Evolutionary conservation across 1,284 basidiomycete species (phyloP).

Genomic region (Rhodotorula sp.): DNA sequence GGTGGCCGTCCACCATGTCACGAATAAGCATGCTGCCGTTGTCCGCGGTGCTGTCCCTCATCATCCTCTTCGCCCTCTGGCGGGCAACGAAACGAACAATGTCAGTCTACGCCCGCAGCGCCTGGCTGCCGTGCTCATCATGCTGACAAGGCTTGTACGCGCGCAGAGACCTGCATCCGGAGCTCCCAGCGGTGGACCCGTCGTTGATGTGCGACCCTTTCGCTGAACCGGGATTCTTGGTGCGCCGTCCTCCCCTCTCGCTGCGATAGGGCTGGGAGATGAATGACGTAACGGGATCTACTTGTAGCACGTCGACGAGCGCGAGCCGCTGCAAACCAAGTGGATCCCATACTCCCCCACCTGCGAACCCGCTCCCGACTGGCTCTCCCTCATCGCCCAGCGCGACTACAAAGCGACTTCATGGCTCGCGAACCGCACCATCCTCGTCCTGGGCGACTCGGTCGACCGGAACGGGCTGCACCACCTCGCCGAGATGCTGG

Average conservation of each 20-base stretch:
- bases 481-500: conserved; percentile 39
- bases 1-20: not conserved
- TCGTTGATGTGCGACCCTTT: conserved; percentile 38
- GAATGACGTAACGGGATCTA: not conserved
- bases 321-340: conserved; percentile 23
- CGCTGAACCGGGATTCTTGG: conserved; percentile 40
- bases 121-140: too few species aligned
- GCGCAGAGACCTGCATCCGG: not conserved
- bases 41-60: not conserved
- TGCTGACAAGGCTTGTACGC: not conserved
- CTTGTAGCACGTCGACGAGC: conserved; percentile 27
- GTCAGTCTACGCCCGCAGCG: not conserved
- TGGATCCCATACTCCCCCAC: conserved; percentile 40
- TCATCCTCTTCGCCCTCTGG: conserved; percentile 9
- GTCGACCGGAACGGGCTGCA: conserved; percentile 44
- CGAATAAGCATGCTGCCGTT: not conserved
- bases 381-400: conserved; percentile 26
- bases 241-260: not conserved
- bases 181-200: not conserved
- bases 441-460: conserved; percentile 44
- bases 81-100: not conserved
- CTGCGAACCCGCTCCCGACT: conserved; percentile 42
- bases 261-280: not conserved
- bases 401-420: conserved; percentile 28
- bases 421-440: conserved; percentile 42